phyloP scores from a whole-genome alignment of 192 early-diverging fungal species.

The Glomus cerebriforme region DNA sequence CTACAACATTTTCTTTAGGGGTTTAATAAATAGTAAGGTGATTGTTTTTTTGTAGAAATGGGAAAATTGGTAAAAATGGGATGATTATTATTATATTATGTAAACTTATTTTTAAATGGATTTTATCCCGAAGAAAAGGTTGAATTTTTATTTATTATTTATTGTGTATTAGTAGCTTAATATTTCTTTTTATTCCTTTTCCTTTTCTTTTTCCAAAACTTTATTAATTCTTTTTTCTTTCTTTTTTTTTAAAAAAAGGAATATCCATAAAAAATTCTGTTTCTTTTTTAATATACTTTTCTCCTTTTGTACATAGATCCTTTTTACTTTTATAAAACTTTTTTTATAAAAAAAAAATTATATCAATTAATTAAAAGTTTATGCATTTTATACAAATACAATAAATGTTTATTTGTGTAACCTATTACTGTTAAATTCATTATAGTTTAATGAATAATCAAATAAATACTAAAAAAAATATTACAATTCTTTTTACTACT shows the following conservation, averaged over 20 bases:
- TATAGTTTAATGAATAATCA: no score
- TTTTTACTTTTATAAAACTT: background rate
- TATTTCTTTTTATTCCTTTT: no score
- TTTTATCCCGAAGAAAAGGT: no score
- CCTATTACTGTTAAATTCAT: no score
- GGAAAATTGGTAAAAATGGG: background rate
- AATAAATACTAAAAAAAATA: no score
- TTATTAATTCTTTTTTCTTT: background rate
- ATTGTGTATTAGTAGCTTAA: no score
- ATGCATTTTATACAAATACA: background rate
- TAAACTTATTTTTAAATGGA: no score
- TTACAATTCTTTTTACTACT: no score
- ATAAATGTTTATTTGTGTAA: background rate
- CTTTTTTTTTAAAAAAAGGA: background rate
- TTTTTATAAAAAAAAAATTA: background rate
- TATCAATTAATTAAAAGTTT: background rate
- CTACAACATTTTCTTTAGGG: background rate
- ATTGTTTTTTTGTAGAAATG: background rate
- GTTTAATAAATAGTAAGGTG: background rate
- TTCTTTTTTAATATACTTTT: background rate
- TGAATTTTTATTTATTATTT: no score
- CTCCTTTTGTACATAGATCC: background rate
- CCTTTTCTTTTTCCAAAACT: background rate
- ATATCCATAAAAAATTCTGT: background rate
- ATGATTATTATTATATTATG: background rate